Evolutionary conservation across 306 rosid genomes (phyloP).

Genomic region (Cucumis hystrix): DNA sequence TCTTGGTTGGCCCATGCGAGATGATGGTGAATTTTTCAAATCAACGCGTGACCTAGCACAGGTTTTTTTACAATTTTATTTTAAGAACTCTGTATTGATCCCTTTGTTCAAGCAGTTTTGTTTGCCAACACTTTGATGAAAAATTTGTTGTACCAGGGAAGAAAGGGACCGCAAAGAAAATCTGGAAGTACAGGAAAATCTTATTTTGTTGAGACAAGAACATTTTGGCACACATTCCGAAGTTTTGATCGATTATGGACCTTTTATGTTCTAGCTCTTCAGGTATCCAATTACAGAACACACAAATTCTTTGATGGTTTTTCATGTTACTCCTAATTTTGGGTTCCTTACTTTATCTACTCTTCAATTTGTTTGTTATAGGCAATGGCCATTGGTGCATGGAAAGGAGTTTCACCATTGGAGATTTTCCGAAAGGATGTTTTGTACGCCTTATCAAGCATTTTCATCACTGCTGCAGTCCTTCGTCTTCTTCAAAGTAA

Average conservation of each 20-base stretch:
- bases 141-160: constrained; percentile 41
- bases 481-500: constrained; percentile 88
- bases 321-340: neutral
- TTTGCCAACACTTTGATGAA: neutral
- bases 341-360: constrained; percentile 9
- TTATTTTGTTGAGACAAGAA: constrained; percentile 67
- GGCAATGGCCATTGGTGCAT: constrained; percentile 69
- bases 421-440: constrained; percentile 53
- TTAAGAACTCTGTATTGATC: neutral
- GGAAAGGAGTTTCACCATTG: constrained; percentile 34
- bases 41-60: constrained; percentile 47
- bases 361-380: constrained; percentile 18
- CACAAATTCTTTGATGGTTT: neutral
- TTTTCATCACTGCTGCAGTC: constrained; percentile 91
- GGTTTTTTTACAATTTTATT: constrained; percentile 13
- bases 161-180: constrained; percentile 41
- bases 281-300: constrained; percentile 42
- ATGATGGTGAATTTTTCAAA: constrained; percentile 91
- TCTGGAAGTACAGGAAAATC: constrained; percentile 69
- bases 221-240: constrained; percentile 87
- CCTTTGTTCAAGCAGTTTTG: neutral
- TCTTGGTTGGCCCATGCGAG: constrained; percentile 99
- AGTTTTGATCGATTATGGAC: constrained; percentile 96
- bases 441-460: constrained; percentile 55
- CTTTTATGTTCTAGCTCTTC: constrained; percentile 68